A percentile compares a stretch with the other conserved stretches of the same genome.
Evolutionary conservation across 345 rosid genomes (phyloP).

Genomic region (Eucalyptus brandiana): DNA sequence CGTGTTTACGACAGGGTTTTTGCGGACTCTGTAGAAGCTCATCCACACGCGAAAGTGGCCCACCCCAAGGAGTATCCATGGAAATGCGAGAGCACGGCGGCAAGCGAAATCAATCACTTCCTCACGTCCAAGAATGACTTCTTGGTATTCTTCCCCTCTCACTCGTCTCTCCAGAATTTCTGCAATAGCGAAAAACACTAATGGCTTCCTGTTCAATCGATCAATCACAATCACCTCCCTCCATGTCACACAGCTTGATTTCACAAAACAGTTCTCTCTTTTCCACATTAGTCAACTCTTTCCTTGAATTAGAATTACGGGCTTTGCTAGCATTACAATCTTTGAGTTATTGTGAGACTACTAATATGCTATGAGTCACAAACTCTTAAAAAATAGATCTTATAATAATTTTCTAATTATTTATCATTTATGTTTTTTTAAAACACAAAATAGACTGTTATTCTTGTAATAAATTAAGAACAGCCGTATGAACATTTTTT

Average conservation of each 20-base stretch:
- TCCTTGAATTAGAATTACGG: too few species aligned
- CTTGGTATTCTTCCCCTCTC: background rate
- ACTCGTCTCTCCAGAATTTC: background rate
- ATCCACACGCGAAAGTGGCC: too few species aligned
- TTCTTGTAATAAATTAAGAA: too few species aligned
- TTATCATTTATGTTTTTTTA: too few species aligned
- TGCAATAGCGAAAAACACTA: background rate
- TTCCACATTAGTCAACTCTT: fast-evolving
- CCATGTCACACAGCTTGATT: background rate
- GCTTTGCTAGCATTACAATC: too few species aligned
- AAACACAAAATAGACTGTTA: fast-evolving
- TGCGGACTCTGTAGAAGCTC: background rate
- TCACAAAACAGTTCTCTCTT: background rate
- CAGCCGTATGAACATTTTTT: fast-evolving
- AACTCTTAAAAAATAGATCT: fast-evolving
- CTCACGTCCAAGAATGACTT: background rate
- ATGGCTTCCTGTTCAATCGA: background rate
- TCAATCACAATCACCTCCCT: background rate
- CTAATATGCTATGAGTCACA: fast-evolving
- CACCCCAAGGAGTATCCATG: too few species aligned
- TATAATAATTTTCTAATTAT: too few species aligned
- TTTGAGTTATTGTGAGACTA: fast-evolving
- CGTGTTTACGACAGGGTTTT: background rate
- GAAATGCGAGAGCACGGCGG: background rate
- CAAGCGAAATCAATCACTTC: fast-evolving